Base-by-base conservation (phyloP, 768 basidiomycete species). In the Zangia roseola region DNA sequence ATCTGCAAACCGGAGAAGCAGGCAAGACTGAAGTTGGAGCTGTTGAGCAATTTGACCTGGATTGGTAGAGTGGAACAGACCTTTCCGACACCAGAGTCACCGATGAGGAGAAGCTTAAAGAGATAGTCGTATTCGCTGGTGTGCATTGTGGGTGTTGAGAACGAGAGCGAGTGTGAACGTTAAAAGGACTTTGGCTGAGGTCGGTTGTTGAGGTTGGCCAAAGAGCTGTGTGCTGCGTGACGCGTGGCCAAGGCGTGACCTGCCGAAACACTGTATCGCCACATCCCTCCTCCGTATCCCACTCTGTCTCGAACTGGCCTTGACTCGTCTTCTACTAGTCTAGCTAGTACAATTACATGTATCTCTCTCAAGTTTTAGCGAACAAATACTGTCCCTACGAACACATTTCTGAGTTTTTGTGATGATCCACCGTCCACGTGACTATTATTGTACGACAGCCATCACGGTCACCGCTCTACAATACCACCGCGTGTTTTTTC, bases 61-160 rank as follows among this genome's bases (percentile, higher is more conserved):
- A 36, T 50, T 47, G 53, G 57, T 41, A 52, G 49, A 39, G 52
- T 36, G 53, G 38, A 23, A 71, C 73, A 47, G 45, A 87, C 88
- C 82, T 92, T 93, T 71, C 90, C 91, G 55, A 98, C 95, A 72
- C 97, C 95, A 60, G 91, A 92, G 76, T 94, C 88, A 49, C 91
- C 91, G 59, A 93, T 94, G 74, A 94, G 88, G 66, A 94, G 86
- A 52, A 94, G 88, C 76, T 93, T 94, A 81, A 94, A 93, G 69
- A 94, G 90, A 65, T 88, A 93, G 76, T 94, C 91, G 82, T 93
- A 94, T 71, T 92, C 91, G 76, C 86, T 87, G 68, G 90, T 89
- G 67, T 92, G 89, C 90, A 92, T 91, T 52, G 58, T 79, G 66
- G 56, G 50, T 47, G 56, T 52, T 48, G 54, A 50, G 34, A 55